Evolutionary conservation across 202 grass and related monocot species (phyloP).

Genomic region (Zizania palustris): DNA sequence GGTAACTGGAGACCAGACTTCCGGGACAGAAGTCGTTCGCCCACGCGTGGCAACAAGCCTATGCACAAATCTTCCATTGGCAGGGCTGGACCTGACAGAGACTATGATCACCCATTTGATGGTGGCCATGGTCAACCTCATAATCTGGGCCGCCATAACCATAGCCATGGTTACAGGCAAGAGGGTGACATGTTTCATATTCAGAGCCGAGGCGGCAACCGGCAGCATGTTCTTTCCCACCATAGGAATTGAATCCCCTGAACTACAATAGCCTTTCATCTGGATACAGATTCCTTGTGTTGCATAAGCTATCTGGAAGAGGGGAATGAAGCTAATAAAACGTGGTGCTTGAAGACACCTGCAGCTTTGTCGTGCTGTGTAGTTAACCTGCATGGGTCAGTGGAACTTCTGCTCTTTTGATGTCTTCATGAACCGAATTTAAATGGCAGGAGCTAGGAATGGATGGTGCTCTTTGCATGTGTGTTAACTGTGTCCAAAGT

Average conservation of each 20-base stretch:
- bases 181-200: constrained; percentile 22
- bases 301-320: not conserved
- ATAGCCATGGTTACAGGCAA: constrained; percentile 33
- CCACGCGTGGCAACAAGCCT: constrained; percentile 34
- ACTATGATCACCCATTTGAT: constrained; percentile 37
- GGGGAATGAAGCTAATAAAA: not conserved
- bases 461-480: not conserved
- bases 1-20: constrained; percentile 24
- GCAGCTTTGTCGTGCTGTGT: constrained; percentile 14
- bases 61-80: constrained; percentile 29
- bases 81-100: constrained; percentile 33
- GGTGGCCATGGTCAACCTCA: not conserved
- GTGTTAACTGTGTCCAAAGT: too few relatives aligned
- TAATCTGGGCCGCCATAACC: not conserved
- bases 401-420: not conserved
- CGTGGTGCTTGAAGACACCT: not conserved
- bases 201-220: constrained; percentile 6
- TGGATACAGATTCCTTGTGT: not conserved
- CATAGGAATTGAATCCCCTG: constrained; percentile 42
- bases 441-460: not conserved
- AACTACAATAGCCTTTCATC: not conserved
- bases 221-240: constrained; percentile 15
- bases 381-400: too few relatives aligned
- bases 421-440: not conserved
- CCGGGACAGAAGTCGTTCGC: constrained; percentile 48